Conservation (phyloP, 805 yeast genomes). For the Hanseniaspora opuntiae region DNA sequence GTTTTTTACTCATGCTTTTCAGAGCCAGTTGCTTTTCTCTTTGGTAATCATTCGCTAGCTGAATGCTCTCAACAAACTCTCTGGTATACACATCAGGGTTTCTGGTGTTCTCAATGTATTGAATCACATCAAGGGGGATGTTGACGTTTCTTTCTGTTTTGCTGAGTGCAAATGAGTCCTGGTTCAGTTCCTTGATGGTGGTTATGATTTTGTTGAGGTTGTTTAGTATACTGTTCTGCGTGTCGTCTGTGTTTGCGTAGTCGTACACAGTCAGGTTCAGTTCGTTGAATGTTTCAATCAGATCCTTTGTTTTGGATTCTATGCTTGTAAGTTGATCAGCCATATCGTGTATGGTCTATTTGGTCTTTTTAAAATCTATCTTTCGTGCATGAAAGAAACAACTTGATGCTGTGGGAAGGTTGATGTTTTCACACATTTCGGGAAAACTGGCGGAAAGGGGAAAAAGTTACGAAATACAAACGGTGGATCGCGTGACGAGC, state of each 20-base stretch:
- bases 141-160: conserved; percentile 30
- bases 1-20: conserved; percentile 43
- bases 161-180: conserved; percentile 13
- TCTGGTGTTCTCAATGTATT: conserved; percentile 88
- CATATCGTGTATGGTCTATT: background rate
- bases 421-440: too few relatives aligned
- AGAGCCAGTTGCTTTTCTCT: conserved; percentile 73
- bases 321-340: conserved; percentile 21
- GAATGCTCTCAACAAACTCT: conserved; percentile 90
- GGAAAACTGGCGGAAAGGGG: too few relatives aligned
- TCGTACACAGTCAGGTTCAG: conserved; percentile 87
- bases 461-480: too few relatives aligned
- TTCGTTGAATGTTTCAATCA: conserved; percentile 73
- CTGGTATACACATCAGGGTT: conserved; percentile 95
- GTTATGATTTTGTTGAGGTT: conserved; percentile 31
- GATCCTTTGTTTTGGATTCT: conserved; percentile 30
- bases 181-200: conserved; percentile 27
- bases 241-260: conserved; percentile 75
- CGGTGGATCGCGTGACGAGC: too few relatives aligned
- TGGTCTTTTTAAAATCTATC: background rate
- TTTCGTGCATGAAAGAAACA: background rate
- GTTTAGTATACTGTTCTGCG: conserved; percentile 41
- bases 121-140: conserved; percentile 72
- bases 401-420: too few relatives aligned
- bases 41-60: conserved; percentile 73